Conservation (phyloP, 2,329 filamentous ascomycete species). For the Fusarium piperis region DNA sequence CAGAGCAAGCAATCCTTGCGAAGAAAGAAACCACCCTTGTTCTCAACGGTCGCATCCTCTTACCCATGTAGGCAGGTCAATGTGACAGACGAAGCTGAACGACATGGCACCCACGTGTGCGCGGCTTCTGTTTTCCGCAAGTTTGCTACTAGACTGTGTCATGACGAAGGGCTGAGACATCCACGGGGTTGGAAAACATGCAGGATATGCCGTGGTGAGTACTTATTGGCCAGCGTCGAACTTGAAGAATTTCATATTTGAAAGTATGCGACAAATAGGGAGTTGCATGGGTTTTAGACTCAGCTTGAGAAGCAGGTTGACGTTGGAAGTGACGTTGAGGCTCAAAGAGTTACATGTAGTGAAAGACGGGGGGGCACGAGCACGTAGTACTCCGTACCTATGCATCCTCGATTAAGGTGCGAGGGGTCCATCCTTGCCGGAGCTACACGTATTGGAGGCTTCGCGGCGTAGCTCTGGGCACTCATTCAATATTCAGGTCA, state of each 20-base stretch:
- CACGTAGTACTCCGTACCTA: background rate
- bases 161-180: slow-evolving; percentile 14
- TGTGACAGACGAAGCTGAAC: slow-evolving; percentile 1
- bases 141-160: background rate
- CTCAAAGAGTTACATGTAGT: background rate
- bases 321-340: background rate
- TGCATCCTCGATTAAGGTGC: background rate
- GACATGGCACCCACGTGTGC: slow-evolving; percentile 7
- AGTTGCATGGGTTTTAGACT: background rate
- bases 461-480: background rate
- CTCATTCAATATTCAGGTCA: background rate
- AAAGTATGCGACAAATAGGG: background rate
- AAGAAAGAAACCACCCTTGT: background rate
- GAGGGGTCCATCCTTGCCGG: background rate
- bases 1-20: background rate
- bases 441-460: background rate
- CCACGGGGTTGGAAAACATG: background rate
- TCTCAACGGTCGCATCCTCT: slow-evolving; percentile 9
- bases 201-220: background rate
- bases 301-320: background rate
- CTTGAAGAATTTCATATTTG: background rate
- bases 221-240: background rate
- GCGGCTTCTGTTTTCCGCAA: background rate
- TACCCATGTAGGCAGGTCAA: slow-evolving; percentile 7
- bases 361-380: background rate